These are phyloP conservation scores for Xerocomellus dryophilus DNA, from an alignment of 768 basidiomycete species.

Conservation along the genomic window DNA sequence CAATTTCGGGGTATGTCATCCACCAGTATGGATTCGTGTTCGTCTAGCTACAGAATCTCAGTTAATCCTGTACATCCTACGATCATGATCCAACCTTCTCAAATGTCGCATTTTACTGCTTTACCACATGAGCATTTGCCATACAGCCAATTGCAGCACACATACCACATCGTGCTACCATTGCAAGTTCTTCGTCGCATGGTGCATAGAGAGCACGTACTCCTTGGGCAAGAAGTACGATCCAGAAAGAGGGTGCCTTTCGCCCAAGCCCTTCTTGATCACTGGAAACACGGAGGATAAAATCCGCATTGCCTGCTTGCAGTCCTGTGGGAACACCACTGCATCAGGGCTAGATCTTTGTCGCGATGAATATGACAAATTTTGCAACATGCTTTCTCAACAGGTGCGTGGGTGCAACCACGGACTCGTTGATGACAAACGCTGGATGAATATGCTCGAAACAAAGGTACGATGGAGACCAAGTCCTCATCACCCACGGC, in stretches of 20 bases:
- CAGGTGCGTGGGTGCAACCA: not conserved
- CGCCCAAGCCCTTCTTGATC: constrained; percentile 7
- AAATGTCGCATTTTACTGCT: not conserved
- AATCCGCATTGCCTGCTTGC: not conserved
- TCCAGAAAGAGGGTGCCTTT: not conserved
- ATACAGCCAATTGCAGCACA: constrained; percentile 1
- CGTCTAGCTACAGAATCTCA: not conserved
- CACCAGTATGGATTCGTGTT: not conserved
- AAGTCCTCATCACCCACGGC: not conserved
- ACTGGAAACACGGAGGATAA: not conserved
- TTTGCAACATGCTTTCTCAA: not conserved
- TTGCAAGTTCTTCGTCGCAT: not conserved
- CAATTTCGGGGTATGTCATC: not conserved
- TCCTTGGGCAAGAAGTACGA: not conserved
- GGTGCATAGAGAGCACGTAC: constrained; percentile 1
- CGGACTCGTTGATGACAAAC: constrained; percentile 1
- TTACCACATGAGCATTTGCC: not conserved
- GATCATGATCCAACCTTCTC: not conserved
- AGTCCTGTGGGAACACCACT: not conserved
- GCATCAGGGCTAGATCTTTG: not conserved
- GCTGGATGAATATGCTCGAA: constrained; percentile 1
- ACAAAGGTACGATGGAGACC: not conserved
- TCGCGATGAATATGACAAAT: constrained; percentile 1
- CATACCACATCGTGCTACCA: not conserved
- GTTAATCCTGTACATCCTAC: not conserved